Conservation (phyloP, 768 basidiomycete species). For the Tylopilus felleus region DNA sequence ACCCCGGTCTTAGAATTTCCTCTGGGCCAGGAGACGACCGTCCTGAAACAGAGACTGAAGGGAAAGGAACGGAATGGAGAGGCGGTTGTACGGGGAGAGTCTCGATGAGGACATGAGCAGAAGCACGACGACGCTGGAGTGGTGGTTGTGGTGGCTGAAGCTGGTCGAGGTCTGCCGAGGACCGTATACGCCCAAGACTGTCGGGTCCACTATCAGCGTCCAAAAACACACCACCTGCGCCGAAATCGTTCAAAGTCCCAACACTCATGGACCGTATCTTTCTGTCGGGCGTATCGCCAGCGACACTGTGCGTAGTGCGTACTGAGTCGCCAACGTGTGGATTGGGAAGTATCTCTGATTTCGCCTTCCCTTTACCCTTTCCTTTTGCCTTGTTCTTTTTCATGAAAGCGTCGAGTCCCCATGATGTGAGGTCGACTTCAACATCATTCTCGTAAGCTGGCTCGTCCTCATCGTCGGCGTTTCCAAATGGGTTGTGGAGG, state of each 20-base stretch:
- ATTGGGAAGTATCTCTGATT: constrained; percentile 42
- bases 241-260: constrained; percentile 56
- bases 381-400: constrained; percentile 57
- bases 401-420: constrained; percentile 79
- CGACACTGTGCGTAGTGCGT: constrained; percentile 43
- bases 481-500: constrained; percentile 71
- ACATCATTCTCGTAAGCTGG: constrained; percentile 47
- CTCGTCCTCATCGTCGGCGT: constrained; percentile 56
- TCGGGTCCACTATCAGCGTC: constrained; percentile 35
- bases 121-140: constrained; percentile 48
- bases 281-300: constrained; percentile 38
- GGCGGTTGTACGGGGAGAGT: constrained; percentile 38
- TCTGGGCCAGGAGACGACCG: constrained; percentile 49
- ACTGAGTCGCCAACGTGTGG: constrained; percentile 36
- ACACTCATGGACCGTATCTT: constrained; percentile 63
- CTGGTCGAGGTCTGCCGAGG: constrained; percentile 54
- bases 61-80: constrained; percentile 62
- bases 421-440: constrained; percentile 79
- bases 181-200: constrained; percentile 46
- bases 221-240: constrained; percentile 44
- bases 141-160: constrained; percentile 40
- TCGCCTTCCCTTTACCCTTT: constrained; percentile 39
- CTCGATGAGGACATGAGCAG: constrained; percentile 47
- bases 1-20: constrained; percentile 34
- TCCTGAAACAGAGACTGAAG: constrained; percentile 44